Evolutionary conservation across 495 filamentous ascomycete species (phyloP).

Genomic region (Podospora pseudocomata): DNA sequence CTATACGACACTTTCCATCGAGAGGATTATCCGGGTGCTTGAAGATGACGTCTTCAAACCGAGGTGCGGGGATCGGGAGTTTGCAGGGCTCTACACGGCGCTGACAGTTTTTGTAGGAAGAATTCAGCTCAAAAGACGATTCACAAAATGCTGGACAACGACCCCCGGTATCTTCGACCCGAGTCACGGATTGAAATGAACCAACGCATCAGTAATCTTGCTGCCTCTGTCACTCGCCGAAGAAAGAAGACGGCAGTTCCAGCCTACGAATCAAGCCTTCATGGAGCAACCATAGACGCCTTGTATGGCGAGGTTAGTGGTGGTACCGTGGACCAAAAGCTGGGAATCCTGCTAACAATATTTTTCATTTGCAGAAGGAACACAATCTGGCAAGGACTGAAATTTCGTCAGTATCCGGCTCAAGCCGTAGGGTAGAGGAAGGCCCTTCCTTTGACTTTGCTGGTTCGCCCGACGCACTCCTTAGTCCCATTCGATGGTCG

Average conservation of each 20-base stretch:
- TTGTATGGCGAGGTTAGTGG: constrained; percentile 2
- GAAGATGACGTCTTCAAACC: constrained; percentile 44
- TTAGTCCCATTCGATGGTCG: background rate
- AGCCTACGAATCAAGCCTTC: background rate
- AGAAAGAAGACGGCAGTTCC: constrained; percentile 10
- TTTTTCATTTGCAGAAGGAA: constrained; percentile 8
- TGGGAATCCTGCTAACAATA: background rate
- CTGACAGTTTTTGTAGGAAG: constrained; percentile 30
- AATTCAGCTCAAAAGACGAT: constrained; percentile 49
- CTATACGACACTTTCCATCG: constrained; percentile 43
- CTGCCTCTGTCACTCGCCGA: constrained; percentile 19
- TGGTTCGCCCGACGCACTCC: constrained; percentile 5
- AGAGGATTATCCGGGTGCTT: constrained; percentile 42
- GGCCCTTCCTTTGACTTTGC: constrained; percentile 14
- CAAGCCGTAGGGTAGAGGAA: constrained; percentile 17
- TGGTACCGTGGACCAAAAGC: background rate
- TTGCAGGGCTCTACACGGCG: background rate
- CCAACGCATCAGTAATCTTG: constrained; percentile 36
- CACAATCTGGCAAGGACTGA: constrained; percentile 10
- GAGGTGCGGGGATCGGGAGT: constrained; percentile 24
- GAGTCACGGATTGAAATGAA: constrained; percentile 43
- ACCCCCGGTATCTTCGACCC: constrained; percentile 45
- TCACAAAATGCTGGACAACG: constrained; percentile 45
- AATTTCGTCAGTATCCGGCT: constrained; percentile 12
- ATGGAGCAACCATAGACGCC: background rate